These are phyloP conservation scores for Metschnikowia peoriensis DNA, from an alignment of 805 yeast species.

Conservation along the genomic window DNA sequence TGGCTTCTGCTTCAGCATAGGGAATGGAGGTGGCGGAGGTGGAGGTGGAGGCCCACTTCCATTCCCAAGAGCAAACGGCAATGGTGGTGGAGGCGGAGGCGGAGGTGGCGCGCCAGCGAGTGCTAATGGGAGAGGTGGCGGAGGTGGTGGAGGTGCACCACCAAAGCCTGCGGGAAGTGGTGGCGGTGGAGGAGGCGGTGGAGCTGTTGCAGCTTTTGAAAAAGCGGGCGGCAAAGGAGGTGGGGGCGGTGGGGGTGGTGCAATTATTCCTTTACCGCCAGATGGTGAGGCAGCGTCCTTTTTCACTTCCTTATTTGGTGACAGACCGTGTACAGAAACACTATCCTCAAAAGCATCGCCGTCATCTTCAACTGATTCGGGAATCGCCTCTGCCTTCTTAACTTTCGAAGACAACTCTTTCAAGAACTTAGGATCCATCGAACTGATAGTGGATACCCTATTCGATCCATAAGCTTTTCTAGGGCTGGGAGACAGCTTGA, in stretches of 20 bases:
- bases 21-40: constrained; percentile 29
- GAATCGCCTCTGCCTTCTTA: constrained; percentile 39
- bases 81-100: constrained; percentile 23
- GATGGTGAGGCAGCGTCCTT: not conserved
- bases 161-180: constrained; percentile 17
- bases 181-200: constrained; percentile 20
- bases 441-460: constrained; percentile 35
- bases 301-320: not conserved
- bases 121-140: constrained; percentile 22
- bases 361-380: constrained; percentile 14
- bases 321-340: not conserved
- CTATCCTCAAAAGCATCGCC: constrained; percentile 11
- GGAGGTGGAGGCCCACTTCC: constrained; percentile 16
- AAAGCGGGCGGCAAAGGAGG: constrained; percentile 16
- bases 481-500: constrained; percentile 17
- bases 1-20: constrained; percentile 7
- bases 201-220: not conserved
- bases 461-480: constrained; percentile 28
- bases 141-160: constrained; percentile 24
- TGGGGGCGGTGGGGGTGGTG: constrained; percentile 25
- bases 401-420: constrained; percentile 54
- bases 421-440: constrained; percentile 49
- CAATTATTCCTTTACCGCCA: constrained; percentile 8
- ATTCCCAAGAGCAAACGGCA: constrained; percentile 23
- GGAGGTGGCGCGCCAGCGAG: constrained; percentile 25